Conservation (phyloP, 2,329 filamentous ascomycete species). For the Rosellinia necatrix region DNA sequence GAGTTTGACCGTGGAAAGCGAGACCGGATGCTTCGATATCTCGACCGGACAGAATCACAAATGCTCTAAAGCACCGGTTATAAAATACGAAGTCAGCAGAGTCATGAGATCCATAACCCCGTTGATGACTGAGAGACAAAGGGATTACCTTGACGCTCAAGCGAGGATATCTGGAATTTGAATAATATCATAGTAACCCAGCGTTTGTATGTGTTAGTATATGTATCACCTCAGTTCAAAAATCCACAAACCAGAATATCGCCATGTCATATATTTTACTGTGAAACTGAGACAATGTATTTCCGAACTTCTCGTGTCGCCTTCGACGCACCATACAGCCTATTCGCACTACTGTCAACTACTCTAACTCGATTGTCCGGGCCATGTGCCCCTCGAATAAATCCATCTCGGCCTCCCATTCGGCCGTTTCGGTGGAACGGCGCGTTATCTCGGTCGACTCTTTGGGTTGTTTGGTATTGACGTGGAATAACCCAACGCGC, state of each 20-base stretch:
- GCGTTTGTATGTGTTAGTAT: too few species aligned
- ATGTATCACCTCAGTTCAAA: too few species aligned
- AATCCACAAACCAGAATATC: too few species aligned
- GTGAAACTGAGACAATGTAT: too few species aligned
- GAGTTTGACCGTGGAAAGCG: conserved; percentile 9
- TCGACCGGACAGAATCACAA: neutral
- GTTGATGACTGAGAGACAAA: conserved; percentile 21
- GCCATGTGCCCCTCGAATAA: neutral
- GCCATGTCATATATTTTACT: too few species aligned
- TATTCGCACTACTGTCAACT: too few species aligned
- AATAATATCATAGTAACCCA: too few species aligned
- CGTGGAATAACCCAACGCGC: conserved; percentile 9
- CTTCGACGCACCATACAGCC: too few species aligned
- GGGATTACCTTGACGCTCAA: conserved; percentile 22
- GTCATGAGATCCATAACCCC: conserved; percentile 16
- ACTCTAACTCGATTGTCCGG: neutral
- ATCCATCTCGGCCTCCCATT: neutral
- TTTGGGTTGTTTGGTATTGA: neutral
- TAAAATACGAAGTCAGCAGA: conserved; percentile 14
- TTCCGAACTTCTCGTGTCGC: too few species aligned
- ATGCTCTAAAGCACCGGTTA: neutral
- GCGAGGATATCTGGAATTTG: conserved; percentile 27
- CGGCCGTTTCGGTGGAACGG: neutral
- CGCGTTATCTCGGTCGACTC: neutral
- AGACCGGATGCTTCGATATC: neutral